Evolutionary conservation across 345 rosid species (phyloP).

Genomic region (Citrus sp.): DNA sequence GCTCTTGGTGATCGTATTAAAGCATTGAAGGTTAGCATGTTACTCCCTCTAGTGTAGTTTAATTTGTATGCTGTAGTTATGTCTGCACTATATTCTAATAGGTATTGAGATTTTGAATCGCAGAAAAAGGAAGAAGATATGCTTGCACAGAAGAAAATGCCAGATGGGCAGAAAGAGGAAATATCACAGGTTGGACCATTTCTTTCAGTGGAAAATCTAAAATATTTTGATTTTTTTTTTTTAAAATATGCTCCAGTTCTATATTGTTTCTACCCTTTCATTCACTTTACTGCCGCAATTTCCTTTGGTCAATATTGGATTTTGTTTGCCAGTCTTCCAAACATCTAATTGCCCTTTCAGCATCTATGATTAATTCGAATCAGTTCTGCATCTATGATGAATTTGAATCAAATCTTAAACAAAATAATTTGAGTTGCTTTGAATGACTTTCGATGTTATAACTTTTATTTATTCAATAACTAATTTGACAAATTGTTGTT

Average conservation of each 20-base stretch:
- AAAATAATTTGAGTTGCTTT: background rate
- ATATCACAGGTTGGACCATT: conserved; percentile 69
- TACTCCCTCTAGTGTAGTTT: background rate
- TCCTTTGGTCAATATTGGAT: background rate
- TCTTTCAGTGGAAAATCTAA: background rate
- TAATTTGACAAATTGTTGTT: background rate
- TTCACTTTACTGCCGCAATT: background rate
- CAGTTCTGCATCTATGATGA: background rate
- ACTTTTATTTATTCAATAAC: background rate
- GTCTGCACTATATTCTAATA: conserved; percentile 15
- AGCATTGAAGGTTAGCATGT: conserved; percentile 68
- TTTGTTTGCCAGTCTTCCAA: background rate
- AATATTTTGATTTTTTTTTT: background rate
- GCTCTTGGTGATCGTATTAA: conserved; percentile 90
- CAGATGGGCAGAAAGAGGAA: conserved; percentile 91
- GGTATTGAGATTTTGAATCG: conserved; percentile 22
- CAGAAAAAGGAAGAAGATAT: conserved; percentile 97
- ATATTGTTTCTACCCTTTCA: background rate
- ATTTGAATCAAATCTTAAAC: background rate
- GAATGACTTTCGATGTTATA: background rate
- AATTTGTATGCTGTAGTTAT: background rate
- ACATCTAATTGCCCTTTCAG: background rate
- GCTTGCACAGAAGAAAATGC: conserved; percentile 99
- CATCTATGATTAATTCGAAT: background rate
- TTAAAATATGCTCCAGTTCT: background rate